Base-by-base conservation (phyloP, 352 stramenopile genomes). In the Globisporangium acanthophoron region DNA sequence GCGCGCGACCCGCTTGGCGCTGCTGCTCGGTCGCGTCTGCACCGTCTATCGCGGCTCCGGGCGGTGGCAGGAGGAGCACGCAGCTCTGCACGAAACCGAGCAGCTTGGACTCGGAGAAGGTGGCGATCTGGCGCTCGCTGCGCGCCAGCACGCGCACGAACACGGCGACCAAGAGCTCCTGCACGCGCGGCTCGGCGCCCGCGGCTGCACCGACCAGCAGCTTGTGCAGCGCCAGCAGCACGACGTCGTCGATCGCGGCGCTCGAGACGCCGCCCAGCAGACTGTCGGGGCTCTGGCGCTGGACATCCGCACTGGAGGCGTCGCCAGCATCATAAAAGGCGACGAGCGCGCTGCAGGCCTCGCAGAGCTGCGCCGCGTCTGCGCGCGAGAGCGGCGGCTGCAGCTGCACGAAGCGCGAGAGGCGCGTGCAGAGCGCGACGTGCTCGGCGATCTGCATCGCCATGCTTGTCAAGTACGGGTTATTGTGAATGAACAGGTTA, bases 191-290 rank as follows among this genome's bases (percentile, higher is more conserved):
- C 4, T 69, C 54, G 51, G 53, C 59, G 0, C 54, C 44, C 0
- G 67, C 40, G 31, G 85, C 44, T 21, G 76, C 76, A 0, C 61
- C 56, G 21, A 71, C 60, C 20, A 87, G 58, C 24, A 92, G 66
- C 40, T 79, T 79, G 61, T 89, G 74, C 33, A 89, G 56, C n/a
- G 80, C 72, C 45, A 82, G 64, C 54, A 89, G 66, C 52, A 89
- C 62, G 48, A 90, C 70, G 59, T 89, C 78, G 62, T 90, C 76
- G 55, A 92, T 74, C 12, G 70, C 67, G 18, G 73, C 56, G 21
- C 62, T 44, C 12, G 53, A 45, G 20, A 71, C 46, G 9, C 44
- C 52, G 15, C 59, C 59, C 3, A 65, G 48, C 5, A 65, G 27
- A 18, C 52, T 56, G 27, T 50, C 3, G 48, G 16, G 47, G 33